These are phyloP conservation scores for Tetrahymena borealis DNA, from an alignment of 73 alveolate genomes.

Conservation along the genomic window DNA sequence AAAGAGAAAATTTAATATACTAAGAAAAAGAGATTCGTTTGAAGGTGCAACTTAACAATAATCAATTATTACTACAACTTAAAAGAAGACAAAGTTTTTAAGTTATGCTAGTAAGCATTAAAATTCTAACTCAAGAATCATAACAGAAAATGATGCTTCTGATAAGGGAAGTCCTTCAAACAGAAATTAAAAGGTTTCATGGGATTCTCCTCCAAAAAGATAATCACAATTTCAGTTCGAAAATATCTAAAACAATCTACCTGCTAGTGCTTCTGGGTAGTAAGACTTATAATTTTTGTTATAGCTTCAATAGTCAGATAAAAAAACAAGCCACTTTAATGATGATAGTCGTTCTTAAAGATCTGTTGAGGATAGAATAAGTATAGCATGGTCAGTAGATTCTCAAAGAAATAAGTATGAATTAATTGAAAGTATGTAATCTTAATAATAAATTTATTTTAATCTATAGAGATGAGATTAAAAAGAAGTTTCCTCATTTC, in stretches of 20 bases:
- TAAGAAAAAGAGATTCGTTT: background rate
- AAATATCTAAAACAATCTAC: background rate
- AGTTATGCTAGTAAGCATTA: background rate
- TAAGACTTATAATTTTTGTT: background rate
- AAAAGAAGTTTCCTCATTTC: background rate
- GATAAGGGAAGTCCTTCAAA: background rate
- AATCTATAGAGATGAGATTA: background rate
- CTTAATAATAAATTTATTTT: background rate
- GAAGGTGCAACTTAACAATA: background rate
- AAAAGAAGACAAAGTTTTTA: background rate
- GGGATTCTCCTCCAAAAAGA: background rate
- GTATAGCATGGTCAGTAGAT: background rate
- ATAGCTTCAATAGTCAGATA: background rate
- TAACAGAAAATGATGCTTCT: background rate
- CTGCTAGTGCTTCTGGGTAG: background rate
- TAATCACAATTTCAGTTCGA: background rate
- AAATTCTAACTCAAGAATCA: background rate
- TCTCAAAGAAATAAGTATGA: background rate
- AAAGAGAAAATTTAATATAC: background rate
- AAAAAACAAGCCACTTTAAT: too few relatives aligned
- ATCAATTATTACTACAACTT: background rate
- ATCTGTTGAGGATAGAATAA: background rate
- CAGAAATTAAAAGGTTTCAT: background rate
- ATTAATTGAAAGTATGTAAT: background rate
- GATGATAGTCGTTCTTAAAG: background rate